Base-by-base conservation (phyloP, 1,139 yeast genomes). In the Kazachstania sp. region DNA sequence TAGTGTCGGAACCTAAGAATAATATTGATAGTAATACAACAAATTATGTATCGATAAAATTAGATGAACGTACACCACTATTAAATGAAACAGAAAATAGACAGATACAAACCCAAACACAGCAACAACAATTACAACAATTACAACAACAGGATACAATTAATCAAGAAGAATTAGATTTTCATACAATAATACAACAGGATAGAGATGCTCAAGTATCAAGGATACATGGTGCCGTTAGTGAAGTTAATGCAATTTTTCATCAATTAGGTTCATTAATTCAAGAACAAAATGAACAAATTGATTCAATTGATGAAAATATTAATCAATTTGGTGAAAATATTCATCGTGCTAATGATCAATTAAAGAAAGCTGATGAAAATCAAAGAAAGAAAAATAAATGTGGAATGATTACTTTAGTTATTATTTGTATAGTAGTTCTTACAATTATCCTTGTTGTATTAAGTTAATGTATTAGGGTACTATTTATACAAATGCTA, bases 291-390 rank as follows among this genome's bases (percentile, higher is more conserved):
- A 95, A 95, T 5, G 81, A 78, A 37, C 90, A 85, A 54, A 74
- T 88, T 28, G 95, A 86, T 60, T 78, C 87, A 0, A 79, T 88
- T 16, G 96, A 87, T 59, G 87, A 83, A 50, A 87, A 87, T 63
- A 72, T 88, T 44, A 68, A 80, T 28, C 78, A 75, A 49, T 69
- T 83, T 49, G 79, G 81, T n/a, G 74, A 72, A 23, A 83, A 86
- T 56, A 75, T 87, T 12, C 83, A 81, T 49, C 76, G 74, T 50
- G 95, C 96, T 0, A 74, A 79, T 34, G 73, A 76, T 29, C 94
- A 87, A 59, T 71, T 88, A 49, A 66, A 65, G 11, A 79, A 79
- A 57, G 96, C 96, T 3, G 78, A 86, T 53, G 80, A 81, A 49
- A 82, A 85, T 57, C 95, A 87, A 62, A 73, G 75, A 54, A 66